Conservation (phyloP, 179 eudicot species). For the Silene coronaria region DNA sequence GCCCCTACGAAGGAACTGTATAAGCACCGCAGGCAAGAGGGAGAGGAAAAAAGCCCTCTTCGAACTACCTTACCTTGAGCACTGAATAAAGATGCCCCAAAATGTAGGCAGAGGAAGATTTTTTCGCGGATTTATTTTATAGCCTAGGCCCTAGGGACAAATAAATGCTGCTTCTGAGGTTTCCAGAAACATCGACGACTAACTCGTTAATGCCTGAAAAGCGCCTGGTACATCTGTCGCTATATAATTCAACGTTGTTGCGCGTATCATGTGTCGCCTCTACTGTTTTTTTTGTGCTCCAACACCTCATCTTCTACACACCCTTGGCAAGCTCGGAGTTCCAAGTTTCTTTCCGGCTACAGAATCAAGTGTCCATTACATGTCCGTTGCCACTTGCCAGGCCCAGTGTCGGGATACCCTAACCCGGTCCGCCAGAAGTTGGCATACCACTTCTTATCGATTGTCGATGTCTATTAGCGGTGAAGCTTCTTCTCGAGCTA, state of each 20-base stretch:
- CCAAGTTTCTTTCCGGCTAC: conserved; percentile 73
- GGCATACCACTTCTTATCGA: conserved; percentile 72
- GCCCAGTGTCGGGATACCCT: conserved; percentile 51
- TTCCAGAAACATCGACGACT: conserved; percentile 60
- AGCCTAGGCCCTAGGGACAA: conserved; percentile 69
- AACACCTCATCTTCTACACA: conserved; percentile 79
- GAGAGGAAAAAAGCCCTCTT: no score
- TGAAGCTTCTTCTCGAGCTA: conserved; percentile 82
- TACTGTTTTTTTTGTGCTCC: conserved; percentile 73
- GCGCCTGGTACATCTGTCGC: conserved; percentile 90
- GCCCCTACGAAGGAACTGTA: conserved; percentile 2
- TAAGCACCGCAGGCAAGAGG: conserved; percentile 17
- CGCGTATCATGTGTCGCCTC: conserved; percentile 89
- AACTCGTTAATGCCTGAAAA: conserved; percentile 86
- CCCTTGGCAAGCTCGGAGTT: conserved; percentile 72
- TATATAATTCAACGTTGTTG: conserved; percentile 83
- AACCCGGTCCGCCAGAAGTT: conserved; percentile 79
- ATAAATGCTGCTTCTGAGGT: conserved; percentile 64
- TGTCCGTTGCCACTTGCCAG: conserved; percentile 50
- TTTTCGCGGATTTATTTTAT: conserved; percentile 38
- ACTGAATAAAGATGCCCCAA: conserved; percentile 21
- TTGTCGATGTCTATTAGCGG: conserved; percentile 64
- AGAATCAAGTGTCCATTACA: conserved; percentile 63
- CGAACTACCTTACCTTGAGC: no score
- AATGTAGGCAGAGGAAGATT: background rate